These are phyloP conservation scores for Prunus mira DNA, from an alignment of 306 rosid species.

Conservation along the genomic window DNA sequence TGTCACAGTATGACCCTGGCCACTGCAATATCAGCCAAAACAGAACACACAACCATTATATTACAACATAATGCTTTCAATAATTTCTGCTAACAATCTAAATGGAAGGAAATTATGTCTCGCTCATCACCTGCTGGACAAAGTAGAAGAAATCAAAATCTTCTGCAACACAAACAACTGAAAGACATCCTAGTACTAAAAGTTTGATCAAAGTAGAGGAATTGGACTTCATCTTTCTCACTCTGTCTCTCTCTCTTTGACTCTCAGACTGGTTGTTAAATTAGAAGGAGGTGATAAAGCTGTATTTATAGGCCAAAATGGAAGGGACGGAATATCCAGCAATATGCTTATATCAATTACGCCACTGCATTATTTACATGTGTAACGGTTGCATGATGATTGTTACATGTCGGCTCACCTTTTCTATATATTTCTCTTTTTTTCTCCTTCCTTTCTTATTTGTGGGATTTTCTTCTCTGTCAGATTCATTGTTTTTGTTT, in stretches of 20 bases:
- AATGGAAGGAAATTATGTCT: no score
- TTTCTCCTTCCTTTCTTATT: background rate
- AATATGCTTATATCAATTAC: slow-evolving; percentile 5
- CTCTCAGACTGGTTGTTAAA: slow-evolving; percentile 6
- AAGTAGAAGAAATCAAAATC: slow-evolving; percentile 86
- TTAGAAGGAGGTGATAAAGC: background rate
- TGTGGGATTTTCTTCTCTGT: slow-evolving; percentile 5
- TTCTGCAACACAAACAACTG: slow-evolving; percentile 43
- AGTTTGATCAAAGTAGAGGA: slow-evolving; percentile 32
- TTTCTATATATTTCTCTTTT: background rate
- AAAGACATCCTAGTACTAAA: slow-evolving; percentile 43
- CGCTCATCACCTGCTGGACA: slow-evolving; percentile 64
- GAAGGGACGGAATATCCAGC: slow-evolving; percentile 32
- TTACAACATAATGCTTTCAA: no score
- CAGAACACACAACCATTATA: background rate
- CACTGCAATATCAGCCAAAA: slow-evolving; percentile 36
- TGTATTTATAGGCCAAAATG: slow-evolving; percentile 27
- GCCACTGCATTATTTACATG: slow-evolving; percentile 1
- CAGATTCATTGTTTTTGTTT: background rate
- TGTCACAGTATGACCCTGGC: slow-evolving; percentile 84
- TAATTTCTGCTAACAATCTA: no score
- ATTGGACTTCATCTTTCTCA: slow-evolving; percentile 31
- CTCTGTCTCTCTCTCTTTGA: background rate
- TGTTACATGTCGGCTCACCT: slow-evolving; percentile 10
- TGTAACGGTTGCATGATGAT: background rate